phyloP scores from a whole-genome alignment of 345 rosid genomes.

The Conringia planisiliqua region DNA sequence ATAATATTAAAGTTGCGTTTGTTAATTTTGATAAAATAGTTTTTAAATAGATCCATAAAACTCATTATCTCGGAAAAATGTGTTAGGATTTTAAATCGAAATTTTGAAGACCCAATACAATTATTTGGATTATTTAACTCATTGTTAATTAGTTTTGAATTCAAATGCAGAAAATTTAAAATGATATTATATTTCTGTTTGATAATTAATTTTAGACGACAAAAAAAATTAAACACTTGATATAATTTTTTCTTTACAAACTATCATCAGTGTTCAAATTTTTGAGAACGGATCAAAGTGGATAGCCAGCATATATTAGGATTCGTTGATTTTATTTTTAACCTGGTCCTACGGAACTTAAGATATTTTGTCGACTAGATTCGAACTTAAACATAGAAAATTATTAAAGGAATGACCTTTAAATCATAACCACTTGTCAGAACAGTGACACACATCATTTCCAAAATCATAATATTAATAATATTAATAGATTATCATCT shows the following conservation, averaged over 20 bases:
- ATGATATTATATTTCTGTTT: no score
- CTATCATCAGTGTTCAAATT: not conserved
- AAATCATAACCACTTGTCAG: slow-evolving; percentile 24
- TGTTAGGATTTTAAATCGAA: no score
- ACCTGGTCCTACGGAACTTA: not conserved
- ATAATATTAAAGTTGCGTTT: no score
- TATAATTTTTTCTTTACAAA: not conserved
- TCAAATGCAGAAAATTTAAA: no score
- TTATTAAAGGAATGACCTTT: slow-evolving; percentile 13
- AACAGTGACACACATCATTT: not conserved
- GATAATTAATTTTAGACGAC: no score
- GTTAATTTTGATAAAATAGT: no score
- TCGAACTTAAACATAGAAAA: not conserved
- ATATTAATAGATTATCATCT: not conserved
- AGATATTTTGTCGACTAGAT: slow-evolving; percentile 23
- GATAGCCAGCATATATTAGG: not conserved
- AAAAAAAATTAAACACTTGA: not conserved
- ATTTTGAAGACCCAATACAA: no score
- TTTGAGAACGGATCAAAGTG: not conserved
- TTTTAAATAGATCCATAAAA: no score
- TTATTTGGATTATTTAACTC: no score
- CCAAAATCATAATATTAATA: not conserved
- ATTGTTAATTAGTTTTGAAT: no score
- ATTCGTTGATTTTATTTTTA: not conserved
- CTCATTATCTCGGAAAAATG: no score